Evolutionary conservation across 257 asterid genomes (phyloP).

Genomic region (Solanum etuberosum): DNA sequence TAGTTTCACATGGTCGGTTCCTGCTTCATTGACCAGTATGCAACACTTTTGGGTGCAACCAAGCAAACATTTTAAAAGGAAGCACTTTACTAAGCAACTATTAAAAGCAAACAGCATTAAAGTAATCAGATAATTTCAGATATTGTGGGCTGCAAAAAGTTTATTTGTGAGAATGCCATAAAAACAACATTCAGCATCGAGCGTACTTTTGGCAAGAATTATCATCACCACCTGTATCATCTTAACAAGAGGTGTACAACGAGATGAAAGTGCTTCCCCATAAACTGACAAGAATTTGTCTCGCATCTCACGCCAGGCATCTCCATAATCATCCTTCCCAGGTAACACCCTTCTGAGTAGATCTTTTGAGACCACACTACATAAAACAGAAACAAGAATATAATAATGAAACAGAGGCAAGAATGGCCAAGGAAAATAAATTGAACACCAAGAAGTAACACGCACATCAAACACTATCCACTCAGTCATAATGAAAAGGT

Average conservation of each 20-base stretch:
- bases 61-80: neutral
- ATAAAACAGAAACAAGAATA: neutral
- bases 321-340: constrained; percentile 52
- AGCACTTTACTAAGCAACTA: neutral
- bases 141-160: neutral
- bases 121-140: neutral
- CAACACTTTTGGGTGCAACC: neutral
- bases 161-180: neutral
- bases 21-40: neutral
- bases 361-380: constrained; percentile 66
- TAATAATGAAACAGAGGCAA: neutral
- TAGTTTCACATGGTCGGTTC: neutral
- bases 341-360: constrained; percentile 57
- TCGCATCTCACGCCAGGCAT: constrained; percentile 39
- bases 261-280: constrained; percentile 70
- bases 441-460: neutral
- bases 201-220: constrained; percentile 11
- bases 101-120: neutral
- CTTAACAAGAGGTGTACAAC: constrained; percentile 61
- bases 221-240: constrained; percentile 74
- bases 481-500: neutral
- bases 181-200: neutral
- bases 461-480: neutral
- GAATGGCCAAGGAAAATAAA: neutral
- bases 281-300: constrained; percentile 52